Evolutionary conservation across 306 rosid species (phyloP).

Genomic region (Sicyos edulis): DNA sequence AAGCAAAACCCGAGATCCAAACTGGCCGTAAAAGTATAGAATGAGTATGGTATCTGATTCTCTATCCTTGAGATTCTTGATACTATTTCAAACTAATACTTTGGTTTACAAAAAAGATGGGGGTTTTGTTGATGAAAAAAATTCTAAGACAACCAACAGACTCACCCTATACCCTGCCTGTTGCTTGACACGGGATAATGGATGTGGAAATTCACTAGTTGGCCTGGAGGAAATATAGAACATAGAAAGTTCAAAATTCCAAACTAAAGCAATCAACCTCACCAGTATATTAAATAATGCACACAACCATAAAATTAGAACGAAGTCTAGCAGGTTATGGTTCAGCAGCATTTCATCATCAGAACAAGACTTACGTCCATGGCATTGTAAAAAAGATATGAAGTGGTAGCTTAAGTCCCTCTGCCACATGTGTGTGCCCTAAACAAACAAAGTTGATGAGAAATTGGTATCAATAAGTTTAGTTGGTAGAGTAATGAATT

Average conservation of each 20-base stretch:
- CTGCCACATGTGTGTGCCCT: constrained; percentile 98
- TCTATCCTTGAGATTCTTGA: constrained; percentile 9
- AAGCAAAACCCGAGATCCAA: background rate
- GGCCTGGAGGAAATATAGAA: constrained; percentile 55
- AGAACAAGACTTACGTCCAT: constrained; percentile 95
- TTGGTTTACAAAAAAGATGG: background rate
- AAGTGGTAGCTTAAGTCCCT: constrained; percentile 81
- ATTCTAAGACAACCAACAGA: constrained; percentile 19
- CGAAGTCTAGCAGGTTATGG: constrained; percentile 11
- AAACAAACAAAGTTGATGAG: constrained; percentile 24
- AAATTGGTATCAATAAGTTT: background rate
- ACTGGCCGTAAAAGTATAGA: background rate
- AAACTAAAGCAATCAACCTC: constrained; percentile 1
- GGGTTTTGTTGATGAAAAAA: background rate
- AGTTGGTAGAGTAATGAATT: background rate
- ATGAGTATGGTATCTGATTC: background rate
- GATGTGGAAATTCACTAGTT: constrained; percentile 94
- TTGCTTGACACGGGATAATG: constrained; percentile 93
- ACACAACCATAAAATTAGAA: constrained; percentile 14
- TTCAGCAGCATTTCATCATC: constrained; percentile 32
- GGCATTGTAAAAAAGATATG: constrained; percentile 99
- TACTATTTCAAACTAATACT: constrained; percentile 1
- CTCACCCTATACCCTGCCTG: constrained; percentile 85
- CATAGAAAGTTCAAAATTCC: constrained; percentile 26
- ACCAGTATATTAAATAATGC: constrained; percentile 20